Evolutionary conservation across 495 filamentous ascomycete species (phyloP).

Genomic region (Neurospora discreta): DNA sequence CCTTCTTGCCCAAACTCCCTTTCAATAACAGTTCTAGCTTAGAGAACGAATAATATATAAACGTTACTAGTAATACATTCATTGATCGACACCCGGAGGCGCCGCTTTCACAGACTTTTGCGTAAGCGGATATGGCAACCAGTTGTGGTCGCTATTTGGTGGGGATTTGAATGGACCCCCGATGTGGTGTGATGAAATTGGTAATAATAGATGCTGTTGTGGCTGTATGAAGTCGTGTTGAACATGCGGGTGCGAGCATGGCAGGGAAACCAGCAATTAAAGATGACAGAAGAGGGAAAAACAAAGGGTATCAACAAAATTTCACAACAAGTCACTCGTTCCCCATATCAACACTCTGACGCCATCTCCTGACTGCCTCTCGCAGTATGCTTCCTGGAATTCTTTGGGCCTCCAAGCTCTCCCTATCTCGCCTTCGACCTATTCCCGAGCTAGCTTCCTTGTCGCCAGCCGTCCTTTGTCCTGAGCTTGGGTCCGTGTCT

Average conservation of each 20-base stretch:
- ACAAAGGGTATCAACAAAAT: background rate
- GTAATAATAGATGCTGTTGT: background rate
- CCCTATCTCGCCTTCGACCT: slow-evolving; percentile 1
- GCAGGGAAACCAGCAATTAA: background rate
- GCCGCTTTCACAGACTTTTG: background rate
- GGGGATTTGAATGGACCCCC: no score
- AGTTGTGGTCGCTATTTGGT: background rate
- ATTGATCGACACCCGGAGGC: background rate
- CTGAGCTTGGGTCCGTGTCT: slow-evolving; percentile 8
- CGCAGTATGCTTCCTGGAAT: slow-evolving; percentile 26
- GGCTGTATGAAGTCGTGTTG: background rate
- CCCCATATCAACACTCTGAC: slow-evolving; percentile 28
- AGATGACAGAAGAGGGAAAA: background rate
- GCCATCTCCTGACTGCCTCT: slow-evolving; percentile 33
- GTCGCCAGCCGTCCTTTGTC: slow-evolving; percentile 7
- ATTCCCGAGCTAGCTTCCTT: slow-evolving; percentile 5
- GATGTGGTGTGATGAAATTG: background rate
- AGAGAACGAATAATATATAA: background rate
- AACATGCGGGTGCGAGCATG: background rate
- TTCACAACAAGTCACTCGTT: slow-evolving; percentile 13
- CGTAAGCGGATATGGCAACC: background rate
- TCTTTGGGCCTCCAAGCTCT: slow-evolving; percentile 3
- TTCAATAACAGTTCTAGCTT: background rate
- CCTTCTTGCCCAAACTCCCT: background rate
- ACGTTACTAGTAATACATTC: background rate